phyloP scores from a whole-genome alignment of 2,329 filamentous ascomycete genomes.

The Exophiala calicioides region DNA sequence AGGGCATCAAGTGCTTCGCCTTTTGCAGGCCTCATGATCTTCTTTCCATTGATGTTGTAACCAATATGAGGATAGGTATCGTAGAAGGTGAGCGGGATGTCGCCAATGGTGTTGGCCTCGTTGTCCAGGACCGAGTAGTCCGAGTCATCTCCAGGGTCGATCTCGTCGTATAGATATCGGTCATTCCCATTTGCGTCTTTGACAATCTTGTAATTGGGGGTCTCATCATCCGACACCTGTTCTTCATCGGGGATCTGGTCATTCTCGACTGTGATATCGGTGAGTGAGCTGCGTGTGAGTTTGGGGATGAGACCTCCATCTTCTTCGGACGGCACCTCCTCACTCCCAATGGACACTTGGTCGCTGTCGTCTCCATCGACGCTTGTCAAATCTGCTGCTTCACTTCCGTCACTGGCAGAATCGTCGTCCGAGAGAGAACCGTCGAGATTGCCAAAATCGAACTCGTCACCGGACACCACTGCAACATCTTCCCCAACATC shows the following conservation, averaged over 20 bases:
- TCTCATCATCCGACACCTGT: conserved; percentile 41
- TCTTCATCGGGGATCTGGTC: too few species aligned
- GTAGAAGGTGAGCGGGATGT: conserved; percentile 93
- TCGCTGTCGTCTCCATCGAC: conserved; percentile 35
- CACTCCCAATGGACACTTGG: conserved; percentile 36
- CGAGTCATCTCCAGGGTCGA: conserved; percentile 92
- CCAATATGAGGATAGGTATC: conserved; percentile 97
- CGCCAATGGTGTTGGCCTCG: conserved; percentile 85
- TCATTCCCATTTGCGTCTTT: conserved; percentile 87
- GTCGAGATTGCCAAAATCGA: conserved; percentile 48
- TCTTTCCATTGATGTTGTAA: conserved; percentile 98
- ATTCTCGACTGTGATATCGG: too few species aligned
- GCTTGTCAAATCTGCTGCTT: conserved; percentile 34
- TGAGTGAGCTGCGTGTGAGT: too few species aligned
- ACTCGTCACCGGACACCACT: conserved; percentile 62
- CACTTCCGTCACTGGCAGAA: conserved; percentile 40
- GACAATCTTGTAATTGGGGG: conserved; percentile 61
- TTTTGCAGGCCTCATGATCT: conserved; percentile 92
- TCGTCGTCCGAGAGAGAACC: conserved; percentile 46
- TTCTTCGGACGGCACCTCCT: conserved; percentile 31
- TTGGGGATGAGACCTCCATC: too few species aligned
- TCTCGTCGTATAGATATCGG: conserved; percentile 89
- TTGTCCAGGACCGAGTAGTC: conserved; percentile 86
- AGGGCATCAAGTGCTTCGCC: conserved; percentile 91
- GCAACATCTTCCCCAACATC: conserved; percentile 53